Base-by-base conservation (phyloP, 108 stramenopile genomes). In the Nitzschia sp. region DNA sequence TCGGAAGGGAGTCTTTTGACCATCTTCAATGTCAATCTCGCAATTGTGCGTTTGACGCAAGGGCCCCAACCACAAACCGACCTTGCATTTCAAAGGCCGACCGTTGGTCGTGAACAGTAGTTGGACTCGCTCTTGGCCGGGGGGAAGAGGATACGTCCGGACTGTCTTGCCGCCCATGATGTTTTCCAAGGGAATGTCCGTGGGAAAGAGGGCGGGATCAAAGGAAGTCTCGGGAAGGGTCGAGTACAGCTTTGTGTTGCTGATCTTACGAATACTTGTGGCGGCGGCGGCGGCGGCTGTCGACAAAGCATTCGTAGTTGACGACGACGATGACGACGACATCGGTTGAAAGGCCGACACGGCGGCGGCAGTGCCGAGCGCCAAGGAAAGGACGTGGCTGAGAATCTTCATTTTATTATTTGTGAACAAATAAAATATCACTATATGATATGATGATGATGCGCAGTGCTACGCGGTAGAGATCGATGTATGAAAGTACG, bases 1-100 rank as follows among this genome's bases (percentile, higher is more conserved):
- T 44, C 78, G 71, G 71, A 73, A 82, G 30, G 85, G 89, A 5
- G 77, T 77, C 28, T 77, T 67, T 27, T 45, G 52, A 13, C 86
- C 90, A 68, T 91, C 79, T 73, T 87, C 87, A 58, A 66, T 58
- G 54, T 72, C 72, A 64, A 86, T 81, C 56, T 79, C 73, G 53
- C 85, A 58, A 31, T 70, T 74, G 80, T 90, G 89, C 11, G 73
- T 77, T 30, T 64, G 65, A 70, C 89, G 83, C 19, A 83, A 66
- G 21, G 89, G 89, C 31, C 89, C 89, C 29, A 85, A 62, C 89
- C 89, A 90, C 54, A 88, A 60, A 61, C 86, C 77, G 8, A 85
- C 86, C 33, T 73, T 72, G 11, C 82, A 84, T 53, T 83, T 85
- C 47, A 90, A 30, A 19, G 89, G 89, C 52, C 89, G 84, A 15